Base-by-base conservation (phyloP, 306 rosid genomes). In the Prunus salicina region DNA sequence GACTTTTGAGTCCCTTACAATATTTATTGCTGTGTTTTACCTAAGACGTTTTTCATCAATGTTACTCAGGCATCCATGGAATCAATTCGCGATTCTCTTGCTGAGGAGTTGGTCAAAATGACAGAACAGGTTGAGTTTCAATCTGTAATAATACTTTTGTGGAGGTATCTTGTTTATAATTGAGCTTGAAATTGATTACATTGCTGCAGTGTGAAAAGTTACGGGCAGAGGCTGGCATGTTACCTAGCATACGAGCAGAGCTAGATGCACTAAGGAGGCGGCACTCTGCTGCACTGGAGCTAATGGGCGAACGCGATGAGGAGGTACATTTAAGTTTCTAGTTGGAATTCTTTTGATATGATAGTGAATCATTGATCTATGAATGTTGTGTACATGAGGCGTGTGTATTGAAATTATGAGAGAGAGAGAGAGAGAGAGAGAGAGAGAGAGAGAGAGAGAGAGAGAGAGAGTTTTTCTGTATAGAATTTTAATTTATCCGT, bases 241-340 rank as follows among this genome's bases (percentile, higher is more conserved):
- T 96, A 77, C 98, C 99, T 71, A 94, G 99, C 77, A 85, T 96
- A 76, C 86, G 87, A 53, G 97, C 98, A 49, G 99, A 93, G 90
- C 82, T 96, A 78, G 99, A 96, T 72, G 89, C 98, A 72, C 79
- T 96, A 66, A 91, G 99, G 88, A 96, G 91, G 85, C 86, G 99
- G 81, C 99, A 96, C 84, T 85, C 97, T 79, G 90, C 99, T 80
- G 99, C 99, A 18, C 81, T 96, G 88, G 99, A 96, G 86, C 88
- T 96, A 82, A 96, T 96, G 99, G 99, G 99, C 3, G 99, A 96
- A 85, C 98, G 98, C 61, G 99, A 95, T 79, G 99, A 92, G 79
- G 98, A 96, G 99, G 99, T 95, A 85, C 34, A 32, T 34, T 71
- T 78, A 79, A 66, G 47, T 67, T 76, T 66, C 32, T 45, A 30